Evolutionary conservation across 139 green algal genomes (phyloP).

Genomic region (Helicosporidium sp.): DNA sequence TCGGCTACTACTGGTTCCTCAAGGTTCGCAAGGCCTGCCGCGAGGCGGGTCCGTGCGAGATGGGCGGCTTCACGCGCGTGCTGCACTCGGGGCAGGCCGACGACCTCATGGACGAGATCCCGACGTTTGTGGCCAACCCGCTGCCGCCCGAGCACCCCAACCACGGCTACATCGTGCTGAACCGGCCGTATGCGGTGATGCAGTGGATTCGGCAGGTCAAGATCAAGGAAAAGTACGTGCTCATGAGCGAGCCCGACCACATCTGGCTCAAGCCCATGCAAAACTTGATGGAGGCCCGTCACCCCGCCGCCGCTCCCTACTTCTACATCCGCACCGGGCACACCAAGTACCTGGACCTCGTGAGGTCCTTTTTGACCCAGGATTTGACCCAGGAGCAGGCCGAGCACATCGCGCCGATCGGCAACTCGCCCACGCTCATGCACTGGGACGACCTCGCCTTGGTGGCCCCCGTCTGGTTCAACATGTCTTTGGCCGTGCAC

Average conservation of each 20-base stretch:
- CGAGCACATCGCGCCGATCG: no score
- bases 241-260: slow-evolving; percentile 87
- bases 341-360: no score
- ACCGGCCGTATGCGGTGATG: slow-evolving; percentile 66
- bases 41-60: slow-evolving; percentile 16
- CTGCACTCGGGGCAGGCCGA: slow-evolving; percentile 62
- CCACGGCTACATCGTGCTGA: slow-evolving; percentile 59
- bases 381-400: no score
- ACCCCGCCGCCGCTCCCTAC: neutral
- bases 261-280: slow-evolving; percentile 63
- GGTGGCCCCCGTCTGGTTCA: slow-evolving; percentile 58
- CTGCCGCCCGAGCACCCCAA: slow-evolving; percentile 17
- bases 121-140: slow-evolving; percentile 63
- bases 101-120: slow-evolving; percentile 77
- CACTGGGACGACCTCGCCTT: slow-evolving; percentile 45
- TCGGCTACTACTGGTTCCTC: slow-evolving; percentile 15
- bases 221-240: slow-evolving; percentile 63
- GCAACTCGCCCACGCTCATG: slow-evolving; percentile 69
- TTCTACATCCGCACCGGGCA: no score
- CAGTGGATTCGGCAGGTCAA: slow-evolving; percentile 50
- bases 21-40: slow-evolving; percentile 42
- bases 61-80: slow-evolving; percentile 79
- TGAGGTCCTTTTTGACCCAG: no score
- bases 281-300: slow-evolving; percentile 55
- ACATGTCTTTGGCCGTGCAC: slow-evolving; percentile 62